Percentiles rank a stretch among this genome's conserved stretches.
phyloP scores from a whole-genome alignment of 345 rosid genomes.

The Balakata baccata region DNA sequence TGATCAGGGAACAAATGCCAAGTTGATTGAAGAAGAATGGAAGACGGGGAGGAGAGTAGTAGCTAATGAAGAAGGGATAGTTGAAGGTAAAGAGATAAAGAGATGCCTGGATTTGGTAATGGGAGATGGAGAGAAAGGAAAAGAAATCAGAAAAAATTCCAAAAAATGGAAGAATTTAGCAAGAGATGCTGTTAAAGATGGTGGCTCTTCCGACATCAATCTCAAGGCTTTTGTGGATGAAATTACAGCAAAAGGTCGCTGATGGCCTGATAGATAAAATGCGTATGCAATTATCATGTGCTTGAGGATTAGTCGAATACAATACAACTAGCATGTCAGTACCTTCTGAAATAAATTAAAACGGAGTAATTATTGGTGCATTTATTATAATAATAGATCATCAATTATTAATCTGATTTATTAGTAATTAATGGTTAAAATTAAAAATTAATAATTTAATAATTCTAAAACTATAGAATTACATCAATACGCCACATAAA shows the following conservation, averaged over 20 bases:
- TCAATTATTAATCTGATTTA: no score
- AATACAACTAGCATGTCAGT: no score
- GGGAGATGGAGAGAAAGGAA: conserved; percentile 39
- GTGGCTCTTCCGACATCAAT: conserved; percentile 52
- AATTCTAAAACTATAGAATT: no score
- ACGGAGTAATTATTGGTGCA: no score
- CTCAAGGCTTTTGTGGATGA: conserved; percentile 49
- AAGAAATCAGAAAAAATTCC: conserved; percentile 41
- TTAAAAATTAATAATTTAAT: no score
- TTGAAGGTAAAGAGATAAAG: conserved; percentile 48
- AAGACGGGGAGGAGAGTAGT: conserved; percentile 47
- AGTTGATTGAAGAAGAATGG: conserved; percentile 56
- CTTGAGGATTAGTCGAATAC: no score
- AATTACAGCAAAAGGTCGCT: neutral
- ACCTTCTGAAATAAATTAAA: no score
- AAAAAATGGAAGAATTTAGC: conserved; percentile 52
- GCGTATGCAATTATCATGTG: no score
- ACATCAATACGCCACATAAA: no score
- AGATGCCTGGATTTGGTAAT: conserved; percentile 55
- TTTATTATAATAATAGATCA: no score
- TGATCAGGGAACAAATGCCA: conserved; percentile 60
- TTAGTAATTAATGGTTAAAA: no score
- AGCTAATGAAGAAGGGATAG: conserved; percentile 41
- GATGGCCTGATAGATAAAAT: no score
- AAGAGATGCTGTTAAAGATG: conserved; percentile 36